A percentile compares a stretch with the other conserved stretches of the same genome.
These are phyloP conservation scores for Neurospora sp. DNA, from an alignment of 495 filamentous ascomycete species.

Conservation along the genomic window DNA sequence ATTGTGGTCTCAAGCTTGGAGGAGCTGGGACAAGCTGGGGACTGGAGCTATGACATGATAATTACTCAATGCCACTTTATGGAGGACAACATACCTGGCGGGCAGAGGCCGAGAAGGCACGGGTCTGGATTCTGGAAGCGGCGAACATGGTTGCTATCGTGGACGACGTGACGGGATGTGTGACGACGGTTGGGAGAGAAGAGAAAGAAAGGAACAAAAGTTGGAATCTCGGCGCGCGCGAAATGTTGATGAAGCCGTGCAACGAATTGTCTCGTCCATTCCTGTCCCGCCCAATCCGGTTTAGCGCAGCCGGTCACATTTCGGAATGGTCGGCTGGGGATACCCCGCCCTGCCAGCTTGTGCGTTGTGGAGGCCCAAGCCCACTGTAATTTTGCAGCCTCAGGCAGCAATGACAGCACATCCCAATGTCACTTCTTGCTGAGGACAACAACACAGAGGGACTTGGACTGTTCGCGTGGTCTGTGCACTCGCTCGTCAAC, in stretches of 20 bases:
- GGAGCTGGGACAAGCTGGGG: background rate
- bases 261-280: background rate
- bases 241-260: background rate
- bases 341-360: background rate
- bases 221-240: background rate
- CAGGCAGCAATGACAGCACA: background rate
- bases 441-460: background rate
- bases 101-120: slow-evolving; percentile 89
- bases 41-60: slow-evolving; percentile 5
- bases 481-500: background rate
- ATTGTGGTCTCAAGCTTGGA: background rate
- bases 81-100: slow-evolving; percentile 54
- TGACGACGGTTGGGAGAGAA: background rate
- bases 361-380: slow-evolving; percentile 12
- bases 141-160: slow-evolving; percentile 52
- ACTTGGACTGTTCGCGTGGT: background rate
- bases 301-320: background rate
- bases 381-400: background rate
- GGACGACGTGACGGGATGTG: background rate
- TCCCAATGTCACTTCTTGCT: background rate
- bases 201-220: background rate
- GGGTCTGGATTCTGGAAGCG: slow-evolving; percentile 69
- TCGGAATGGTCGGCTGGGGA: background rate
- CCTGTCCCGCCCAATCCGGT: background rate
- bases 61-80: background rate